A percentile compares a stretch with the other conserved stretches of the same genome.
phyloP scores from a whole-genome alignment of 768 basidiomycete genomes.

The Tubosaeta brunneosetosa region DNA sequence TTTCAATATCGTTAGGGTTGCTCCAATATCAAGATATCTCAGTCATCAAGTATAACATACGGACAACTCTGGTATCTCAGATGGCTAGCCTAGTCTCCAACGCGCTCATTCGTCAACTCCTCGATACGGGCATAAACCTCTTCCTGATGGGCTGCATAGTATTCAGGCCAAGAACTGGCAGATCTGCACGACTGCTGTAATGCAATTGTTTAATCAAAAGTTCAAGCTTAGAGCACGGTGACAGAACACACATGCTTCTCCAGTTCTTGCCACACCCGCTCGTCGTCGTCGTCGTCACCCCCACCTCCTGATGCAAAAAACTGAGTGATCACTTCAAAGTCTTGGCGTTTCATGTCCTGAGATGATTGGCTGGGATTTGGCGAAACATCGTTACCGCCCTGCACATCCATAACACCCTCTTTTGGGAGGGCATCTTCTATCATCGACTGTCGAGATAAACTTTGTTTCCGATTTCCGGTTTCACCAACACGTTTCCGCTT shows the following conservation, averaged over 20 bases:
- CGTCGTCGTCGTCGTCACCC: slow-evolving; percentile 43
- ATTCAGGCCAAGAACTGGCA: slow-evolving; percentile 44
- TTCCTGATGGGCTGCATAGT: slow-evolving; percentile 42
- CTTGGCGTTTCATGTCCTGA: slow-evolving; percentile 28
- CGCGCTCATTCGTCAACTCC: slow-evolving; percentile 21
- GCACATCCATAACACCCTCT: not conserved
- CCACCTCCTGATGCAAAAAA: slow-evolving; percentile 55
- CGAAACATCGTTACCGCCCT: not conserved
- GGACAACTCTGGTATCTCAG: not conserved
- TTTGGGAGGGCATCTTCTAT: slow-evolving; percentile 2
- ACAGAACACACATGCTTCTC: slow-evolving; percentile 38
- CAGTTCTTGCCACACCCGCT: slow-evolving; percentile 50
- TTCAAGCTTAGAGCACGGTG: not conserved
- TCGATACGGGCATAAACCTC: slow-evolving; percentile 42
- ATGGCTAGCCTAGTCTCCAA: slow-evolving; percentile 4
- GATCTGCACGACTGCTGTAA: slow-evolving; percentile 39
- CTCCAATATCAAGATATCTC: not conserved
- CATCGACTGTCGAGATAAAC: not conserved
- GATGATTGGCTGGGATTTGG: not conserved
- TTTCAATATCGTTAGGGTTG: not conserved
- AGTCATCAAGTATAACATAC: slow-evolving; percentile 3
- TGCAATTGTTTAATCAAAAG: not conserved
- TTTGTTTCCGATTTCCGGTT: not conserved
- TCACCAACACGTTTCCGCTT: slow-evolving; percentile 37
- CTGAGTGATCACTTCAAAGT: slow-evolving; percentile 47